Base-by-base conservation (phyloP, 2,329 filamentous ascomycete genomes). In the Apiospora arundinis region DNA sequence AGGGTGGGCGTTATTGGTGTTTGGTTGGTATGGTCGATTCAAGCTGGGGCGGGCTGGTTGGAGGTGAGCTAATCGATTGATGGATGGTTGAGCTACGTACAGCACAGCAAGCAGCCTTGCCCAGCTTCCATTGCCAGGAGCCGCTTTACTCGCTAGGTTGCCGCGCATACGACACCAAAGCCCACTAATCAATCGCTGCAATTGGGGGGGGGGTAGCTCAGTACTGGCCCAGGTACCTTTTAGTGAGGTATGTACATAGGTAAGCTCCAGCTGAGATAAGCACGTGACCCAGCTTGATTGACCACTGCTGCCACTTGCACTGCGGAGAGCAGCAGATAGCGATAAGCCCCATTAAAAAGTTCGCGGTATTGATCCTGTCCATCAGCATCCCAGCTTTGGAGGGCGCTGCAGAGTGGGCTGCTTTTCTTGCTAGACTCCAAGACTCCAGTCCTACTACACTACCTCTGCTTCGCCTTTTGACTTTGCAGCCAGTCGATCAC, bases 111-210 rank as follows among this genome's bases (percentile, higher is more conserved):
- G 49, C 69, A n/a, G 69, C 56, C 52, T 66, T 42, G 32, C 42
- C 42, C 42, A 44, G 42, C 42, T 12, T 4, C 37, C 37, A 40
- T 9, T 5, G 37, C 37, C 37, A 40, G 42, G 25, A n/a, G 44
- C 42, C 18, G 37, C 37, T 12, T 25, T 67, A 63, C n/a, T 18
- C 23, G 37, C 56, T 66, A 70, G 69, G 69, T 70, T 70, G 69
- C 69, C 48, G 69, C 69, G 69, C 69, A 70, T 70, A 70, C 69
- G 69, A 70, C 69, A 52, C 79, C 79, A 28, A 37, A 60, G 28
- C 52, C 52, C 52, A 60, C 52, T 60, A 60, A 60, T 40, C 32
- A n/a, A 40, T 40, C 56, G 28, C 32, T 21, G 56, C 32, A 63
- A 63, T 40, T 63, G 56, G 56, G 56, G 49, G 49, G 37, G 42